Base-by-base conservation (phyloP, 2,329 filamentous ascomycete genomes). In the Myotisia sp. region DNA sequence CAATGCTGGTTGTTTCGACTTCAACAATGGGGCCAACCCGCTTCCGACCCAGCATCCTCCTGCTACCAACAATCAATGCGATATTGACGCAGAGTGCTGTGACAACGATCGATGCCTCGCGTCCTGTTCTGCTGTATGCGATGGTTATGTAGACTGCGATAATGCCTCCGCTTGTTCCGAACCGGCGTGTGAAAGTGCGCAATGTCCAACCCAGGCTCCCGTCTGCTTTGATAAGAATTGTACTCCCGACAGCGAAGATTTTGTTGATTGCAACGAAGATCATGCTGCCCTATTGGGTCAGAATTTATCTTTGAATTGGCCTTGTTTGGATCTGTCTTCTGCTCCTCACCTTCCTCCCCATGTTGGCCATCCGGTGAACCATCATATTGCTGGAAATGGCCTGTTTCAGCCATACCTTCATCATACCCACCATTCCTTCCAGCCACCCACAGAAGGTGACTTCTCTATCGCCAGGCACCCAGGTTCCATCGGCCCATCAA, bases 121-220 rank as follows among this genome's bases (percentile, higher is more conserved):
- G 4, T 49, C 50, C 30, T 60, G 58, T 36, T 48, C 47, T 14
- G 59, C 58, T 7, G 46, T 56, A 13, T 62, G 58, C 39, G 58
- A 59, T 34, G 56, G 56, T 26, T 60, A 59, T 33, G 47, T 54
- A 12, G 56, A 57, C 22, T 62, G 58, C 39, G 54, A 58, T 33
- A 50, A 51, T 21, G 51, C 48, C 5, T 56, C 48, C 2, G 47
- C 49, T 8, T 61, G 58, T 42, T 58, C 58, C 2, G 50, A 50
- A 20, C 43, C 49, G 10, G 44, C 49, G 26, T 55, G 53, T 35
- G 47, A 45, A 4, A 42, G 44, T 6, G 21, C 16, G 18, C 40
- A 51, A 26, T 55, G 53, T 40, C 44, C 51, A 29, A 49, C 34
- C 22, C 44, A 47, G n/a, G 51, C 50, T 3, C 47, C 52, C 16